Evolutionary conservation across 2,329 filamentous ascomycete species (phyloP).

Genomic region (Epichloe uncinata): DNA sequence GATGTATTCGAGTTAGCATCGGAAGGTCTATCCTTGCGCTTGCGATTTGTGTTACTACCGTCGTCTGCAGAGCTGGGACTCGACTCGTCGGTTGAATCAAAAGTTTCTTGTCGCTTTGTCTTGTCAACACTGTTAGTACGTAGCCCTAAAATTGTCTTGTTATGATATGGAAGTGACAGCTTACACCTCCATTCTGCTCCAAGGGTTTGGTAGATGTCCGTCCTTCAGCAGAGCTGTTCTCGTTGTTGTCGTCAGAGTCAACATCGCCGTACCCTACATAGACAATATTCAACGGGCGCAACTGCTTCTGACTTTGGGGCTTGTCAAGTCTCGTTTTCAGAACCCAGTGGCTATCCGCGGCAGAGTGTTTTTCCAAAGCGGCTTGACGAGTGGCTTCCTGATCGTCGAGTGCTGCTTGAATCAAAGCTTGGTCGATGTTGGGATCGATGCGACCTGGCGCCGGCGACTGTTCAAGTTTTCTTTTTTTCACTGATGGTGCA

Average conservation of each 20-base stretch:
- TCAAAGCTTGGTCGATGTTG: slow-evolving; percentile 41
- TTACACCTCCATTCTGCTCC: slow-evolving; percentile 15
- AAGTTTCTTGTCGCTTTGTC: slow-evolving; percentile 7
- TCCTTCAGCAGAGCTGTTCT: slow-evolving; percentile 20
- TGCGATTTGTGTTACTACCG: slow-evolving; percentile 11
- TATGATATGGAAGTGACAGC: not conserved
- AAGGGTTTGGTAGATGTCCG: slow-evolving; percentile 23
- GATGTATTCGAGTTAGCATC: slow-evolving; percentile 11
- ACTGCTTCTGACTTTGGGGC: slow-evolving; percentile 13
- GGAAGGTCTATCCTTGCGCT: slow-evolving; percentile 16
- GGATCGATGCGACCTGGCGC: slow-evolving; percentile 24
- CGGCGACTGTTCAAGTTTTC: slow-evolving; percentile 32
- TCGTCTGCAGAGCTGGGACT: slow-evolving; percentile 9
- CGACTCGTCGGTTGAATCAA: slow-evolving; percentile 15
- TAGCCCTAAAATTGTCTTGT: too few relatives aligned
- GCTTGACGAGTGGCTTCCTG: slow-evolving; percentile 53
- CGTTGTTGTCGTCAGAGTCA: slow-evolving; percentile 26
- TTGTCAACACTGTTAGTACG: not conserved
- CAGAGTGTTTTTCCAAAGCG: slow-evolving; percentile 47
- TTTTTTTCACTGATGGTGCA: slow-evolving; percentile 47
- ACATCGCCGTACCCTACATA: slow-evolving; percentile 42
- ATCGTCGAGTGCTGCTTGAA: slow-evolving; percentile 50
- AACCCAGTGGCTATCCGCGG: slow-evolving; percentile 65
- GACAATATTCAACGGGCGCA: slow-evolving; percentile 41
- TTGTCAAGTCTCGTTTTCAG: slow-evolving; percentile 35